phyloP scores from a whole-genome alignment of 2,329 filamentous ascomycete genomes.

The Calonectria pteridis region DNA sequence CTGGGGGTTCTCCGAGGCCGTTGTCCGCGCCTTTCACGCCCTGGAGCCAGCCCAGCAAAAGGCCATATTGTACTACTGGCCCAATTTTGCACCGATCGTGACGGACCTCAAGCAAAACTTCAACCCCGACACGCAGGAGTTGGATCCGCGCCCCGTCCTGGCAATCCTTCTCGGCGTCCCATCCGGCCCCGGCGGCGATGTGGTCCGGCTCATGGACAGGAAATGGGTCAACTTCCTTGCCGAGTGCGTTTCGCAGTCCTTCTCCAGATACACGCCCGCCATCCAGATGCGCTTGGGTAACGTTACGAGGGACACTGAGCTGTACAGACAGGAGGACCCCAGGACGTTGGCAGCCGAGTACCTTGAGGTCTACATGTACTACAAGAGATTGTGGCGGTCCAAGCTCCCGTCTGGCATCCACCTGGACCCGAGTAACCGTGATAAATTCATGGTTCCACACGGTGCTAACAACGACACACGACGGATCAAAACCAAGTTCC shows the following conservation, averaged over 20 bases:
- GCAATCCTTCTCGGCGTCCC: constrained; percentile 12
- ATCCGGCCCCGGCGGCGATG: neutral
- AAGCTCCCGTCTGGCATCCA: neutral
- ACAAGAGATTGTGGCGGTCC: neutral
- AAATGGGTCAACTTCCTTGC: constrained; percentile 8
- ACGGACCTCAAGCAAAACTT: neutral
- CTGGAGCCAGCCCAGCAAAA: neutral
- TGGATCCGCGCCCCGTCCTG: constrained; percentile 11
- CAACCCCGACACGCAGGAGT: neutral
- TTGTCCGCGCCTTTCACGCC: neutral
- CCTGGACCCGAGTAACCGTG: neutral
- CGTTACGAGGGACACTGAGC: neutral
- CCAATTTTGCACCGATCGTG: neutral
- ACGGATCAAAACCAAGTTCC: neutral
- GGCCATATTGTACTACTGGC: constrained; percentile 13
- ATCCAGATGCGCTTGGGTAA: neutral
- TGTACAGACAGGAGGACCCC: neutral
- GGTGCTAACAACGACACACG: neutral
- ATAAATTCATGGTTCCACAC: neutral
- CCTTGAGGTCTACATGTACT: neutral
- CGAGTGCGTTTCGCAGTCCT: neutral
- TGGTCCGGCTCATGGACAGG: neutral
- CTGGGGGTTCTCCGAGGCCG: neutral
- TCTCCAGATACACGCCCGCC: neutral
- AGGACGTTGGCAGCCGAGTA: neutral